Percentiles rank a stretch among this genome's conserved stretches.
These are phyloP conservation scores for Debaryomyces udenii DNA, from an alignment of 1,139 yeast genomes.

Conservation along the genomic window DNA sequence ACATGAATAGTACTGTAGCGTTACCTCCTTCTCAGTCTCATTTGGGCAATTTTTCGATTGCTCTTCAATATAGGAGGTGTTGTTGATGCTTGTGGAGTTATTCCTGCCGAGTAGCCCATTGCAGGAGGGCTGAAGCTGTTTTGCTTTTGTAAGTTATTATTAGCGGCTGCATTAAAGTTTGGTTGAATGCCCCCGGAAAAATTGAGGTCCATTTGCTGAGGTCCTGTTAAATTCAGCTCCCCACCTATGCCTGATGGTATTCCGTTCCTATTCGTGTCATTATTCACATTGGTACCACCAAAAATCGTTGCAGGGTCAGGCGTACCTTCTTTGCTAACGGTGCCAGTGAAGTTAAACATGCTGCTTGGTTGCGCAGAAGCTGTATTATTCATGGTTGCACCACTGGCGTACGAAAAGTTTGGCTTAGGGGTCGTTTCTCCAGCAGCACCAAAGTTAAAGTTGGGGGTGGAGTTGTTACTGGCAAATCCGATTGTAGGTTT, in stretches of 20 bases:
- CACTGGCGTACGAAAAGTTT: constrained; percentile 3
- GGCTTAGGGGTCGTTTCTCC: constrained; percentile 4
- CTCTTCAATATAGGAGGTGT: constrained; percentile 21
- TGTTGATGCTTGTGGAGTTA: constrained; percentile 13
- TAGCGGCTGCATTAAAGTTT: neutral
- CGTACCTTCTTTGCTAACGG: constrained; percentile 22
- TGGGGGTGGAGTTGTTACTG: constrained; percentile 5
- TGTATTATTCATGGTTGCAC: constrained; percentile 1
- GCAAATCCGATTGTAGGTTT: neutral
- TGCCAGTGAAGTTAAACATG: constrained; percentile 22
- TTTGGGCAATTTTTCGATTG: constrained; percentile 32
- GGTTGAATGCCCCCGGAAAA: constrained; percentile 5
- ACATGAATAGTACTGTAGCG: too few relatives aligned
- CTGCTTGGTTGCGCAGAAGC: constrained; percentile 1
- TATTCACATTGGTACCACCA: constrained; percentile 13
- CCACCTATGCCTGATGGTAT: constrained; percentile 2
- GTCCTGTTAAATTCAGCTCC: neutral
- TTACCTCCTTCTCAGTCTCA: constrained; percentile 32
- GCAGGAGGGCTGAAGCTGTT: constrained; percentile 1
- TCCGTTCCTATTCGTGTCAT: constrained; percentile 1
- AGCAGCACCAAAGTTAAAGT: constrained; percentile 6
- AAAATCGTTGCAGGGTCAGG: constrained; percentile 35
- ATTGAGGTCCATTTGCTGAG: neutral
- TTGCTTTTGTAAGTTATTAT: neutral
- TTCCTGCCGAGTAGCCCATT: neutral